Evolutionary conservation across 805 yeast species (phyloP), one percentile per base, ranked within the genome.

Genomic region (Hermanozyma aechmeae): DNA sequence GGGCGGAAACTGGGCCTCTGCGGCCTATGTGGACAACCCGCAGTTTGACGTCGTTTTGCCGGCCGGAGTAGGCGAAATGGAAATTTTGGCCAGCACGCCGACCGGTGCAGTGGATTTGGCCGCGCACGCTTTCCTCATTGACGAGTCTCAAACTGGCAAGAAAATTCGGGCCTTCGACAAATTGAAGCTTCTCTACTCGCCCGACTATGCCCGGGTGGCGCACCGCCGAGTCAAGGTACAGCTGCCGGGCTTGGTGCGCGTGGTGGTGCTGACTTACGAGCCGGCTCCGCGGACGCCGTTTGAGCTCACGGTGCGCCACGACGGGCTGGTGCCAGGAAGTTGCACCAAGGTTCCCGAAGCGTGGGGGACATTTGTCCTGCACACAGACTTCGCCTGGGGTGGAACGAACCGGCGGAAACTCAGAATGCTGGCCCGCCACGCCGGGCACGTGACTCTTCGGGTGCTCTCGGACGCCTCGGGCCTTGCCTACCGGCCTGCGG

Each of bases 1-100:
- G n/a, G 83, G 82, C 3, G 84, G 85, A 0, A 69, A 61, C 39
- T 71, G 75, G 72, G 34, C 65, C 0, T 33, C 54, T 15, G 53
- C 65, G 5, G 48, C 66, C 1, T 78, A 61, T 39, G 43, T 68
- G 13, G 42, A 55, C 7, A 78, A 78, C 37, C 84, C 84, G 0
- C 82, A 75, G 37, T 74, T 56, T 28, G 44, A 38, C 6, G 21
- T 66, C 1, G 45, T 46, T n/a, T n/a, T n/a, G n/a, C n/a, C n/a
- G n/a, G n/a, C n/a, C n/a, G n/a, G n/a, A 7, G 20, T 17, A 10
- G 20, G 9, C 9, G 20, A 17, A 10, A 7, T 10, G 3, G 27
- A 37, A 7, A 36, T 50, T 2, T 42, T 17, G 7, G 20, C 7
- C 9, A 7, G 7, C 10, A 7, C 10, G 9, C 9, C 20, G 7